A percentile compares a stretch with the other conserved stretches of the same genome.
Evolutionary conservation across 306 rosid genomes (phyloP).

Genomic region (Erythrophleum fordii): DNA sequence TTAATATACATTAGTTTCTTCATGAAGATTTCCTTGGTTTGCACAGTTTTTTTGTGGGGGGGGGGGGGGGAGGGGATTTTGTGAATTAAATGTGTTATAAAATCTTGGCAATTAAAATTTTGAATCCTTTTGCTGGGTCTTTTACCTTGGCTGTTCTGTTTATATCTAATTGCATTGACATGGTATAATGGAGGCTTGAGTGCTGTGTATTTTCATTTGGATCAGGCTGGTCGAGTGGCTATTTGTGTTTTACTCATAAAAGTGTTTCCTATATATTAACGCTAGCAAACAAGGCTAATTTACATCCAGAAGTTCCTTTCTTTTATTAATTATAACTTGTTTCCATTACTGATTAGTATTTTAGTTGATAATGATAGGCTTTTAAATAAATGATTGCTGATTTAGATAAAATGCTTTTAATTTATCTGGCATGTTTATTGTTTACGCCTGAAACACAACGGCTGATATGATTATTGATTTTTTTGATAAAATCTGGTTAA

Average conservation of each 20-base stretch:
- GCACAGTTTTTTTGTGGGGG: not conserved
- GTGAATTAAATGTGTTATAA: no score
- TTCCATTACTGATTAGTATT: not conserved
- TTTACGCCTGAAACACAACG: no score
- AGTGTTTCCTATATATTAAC: not conserved
- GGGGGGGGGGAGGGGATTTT: no score
- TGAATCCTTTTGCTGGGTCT: not conserved
- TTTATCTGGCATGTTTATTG: no score
- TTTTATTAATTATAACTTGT: not conserved
- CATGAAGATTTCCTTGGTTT: not conserved
- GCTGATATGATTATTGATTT: no score
- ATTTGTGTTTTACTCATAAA: not conserved
- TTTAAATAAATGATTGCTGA: not conserved
- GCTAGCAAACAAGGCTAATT: not conserved
- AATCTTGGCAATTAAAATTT: no score
- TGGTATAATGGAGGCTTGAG: not conserved
- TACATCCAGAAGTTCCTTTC: not conserved
- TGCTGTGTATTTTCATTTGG: not conserved
- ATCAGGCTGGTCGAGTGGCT: not conserved
- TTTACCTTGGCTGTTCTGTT: not conserved
- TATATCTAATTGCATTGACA: conserved; percentile 10
- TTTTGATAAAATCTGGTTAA: no score
- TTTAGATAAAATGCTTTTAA: not conserved
- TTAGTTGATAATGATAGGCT: not conserved
- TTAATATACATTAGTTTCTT: not conserved